phyloP scores from a whole-genome alignment of 805 yeast genomes.

The Kuraishia piskuri region DNA sequence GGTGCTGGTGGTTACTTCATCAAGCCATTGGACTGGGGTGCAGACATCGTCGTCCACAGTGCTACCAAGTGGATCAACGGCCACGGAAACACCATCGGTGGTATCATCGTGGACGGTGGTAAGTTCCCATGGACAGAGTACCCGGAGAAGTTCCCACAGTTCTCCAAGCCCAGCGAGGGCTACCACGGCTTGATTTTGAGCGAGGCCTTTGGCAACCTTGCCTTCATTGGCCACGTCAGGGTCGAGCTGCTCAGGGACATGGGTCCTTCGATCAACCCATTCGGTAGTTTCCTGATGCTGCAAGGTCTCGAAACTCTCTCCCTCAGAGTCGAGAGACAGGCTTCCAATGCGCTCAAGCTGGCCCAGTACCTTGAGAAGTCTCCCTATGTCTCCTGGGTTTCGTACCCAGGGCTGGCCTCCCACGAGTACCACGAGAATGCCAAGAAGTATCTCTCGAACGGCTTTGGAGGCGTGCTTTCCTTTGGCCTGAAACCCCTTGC shows the following conservation, averaged over 20 bases:
- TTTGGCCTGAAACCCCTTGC: constrained; percentile 73
- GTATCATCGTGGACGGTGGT: constrained; percentile 85
- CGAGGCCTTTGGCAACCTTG: constrained; percentile 74
- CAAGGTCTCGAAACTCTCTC: constrained; percentile 95
- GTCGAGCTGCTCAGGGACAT: constrained; percentile 83
- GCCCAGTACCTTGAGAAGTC: constrained; percentile 70
- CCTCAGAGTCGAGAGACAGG: constrained; percentile 89
- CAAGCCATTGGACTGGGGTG: constrained; percentile 82
- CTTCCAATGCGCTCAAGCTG: constrained; percentile 68
- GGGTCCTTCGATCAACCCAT: constrained; percentile 86
- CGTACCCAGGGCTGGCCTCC: constrained; percentile 82
- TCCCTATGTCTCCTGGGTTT: constrained; percentile 73
- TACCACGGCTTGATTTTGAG: constrained; percentile 83
- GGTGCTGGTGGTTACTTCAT: constrained; percentile 93
- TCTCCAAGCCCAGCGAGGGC: constrained; percentile 84
- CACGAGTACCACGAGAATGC: constrained; percentile 75
- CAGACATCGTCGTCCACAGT: constrained; percentile 86
- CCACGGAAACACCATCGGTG: constrained; percentile 92
- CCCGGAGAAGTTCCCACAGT: constrained; percentile 86
- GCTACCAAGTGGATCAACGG: constrained; percentile 99
- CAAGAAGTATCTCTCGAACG: constrained; percentile 70
- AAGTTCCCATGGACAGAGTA: constrained; percentile 85
- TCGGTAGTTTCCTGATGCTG: constrained; percentile 74
- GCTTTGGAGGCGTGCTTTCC: constrained; percentile 83
- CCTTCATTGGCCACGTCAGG: constrained; percentile 74